Evolutionary conservation across 169 alveolate genomes (phyloP), one percentile per base, ranked within the genome.

Genomic region (Cyclospora cayetanensis): DNA sequence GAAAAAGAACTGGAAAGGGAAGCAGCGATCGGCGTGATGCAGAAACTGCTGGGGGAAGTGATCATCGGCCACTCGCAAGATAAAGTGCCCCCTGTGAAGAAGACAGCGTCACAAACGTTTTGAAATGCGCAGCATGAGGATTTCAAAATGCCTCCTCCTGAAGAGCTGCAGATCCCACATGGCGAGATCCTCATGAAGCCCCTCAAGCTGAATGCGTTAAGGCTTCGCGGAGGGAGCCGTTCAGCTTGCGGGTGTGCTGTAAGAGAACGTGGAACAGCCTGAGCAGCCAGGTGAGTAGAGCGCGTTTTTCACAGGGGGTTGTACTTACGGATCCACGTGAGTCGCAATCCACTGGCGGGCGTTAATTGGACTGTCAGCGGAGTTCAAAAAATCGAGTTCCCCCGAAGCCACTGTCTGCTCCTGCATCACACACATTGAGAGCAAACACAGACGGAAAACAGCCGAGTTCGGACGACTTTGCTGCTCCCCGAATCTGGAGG

Each of bases 311-410:
- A 34, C 12, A n/a, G 12, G 46, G 46, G 31, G 12, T 27, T 4
- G 29, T 34, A 74, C 72, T 50, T 65, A 63, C 82, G 83, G 66
- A 18, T 41, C 70, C 39, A 85, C 53, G 4, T 76, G 88, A 4
- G 90, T 74, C 50, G 93, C 93, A 9, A 90, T 34, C 93, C 93
- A 90, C 80, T 90, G 93, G 37, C 93, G 93, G 25, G 74, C 88
- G 43, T 90, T 90, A 27, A 77, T 46, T 7, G 93, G 93, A 22
- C 43, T 55, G 1, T 37, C 9, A 27, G 79, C 70, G 43, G 63
- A 22, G 52, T 77, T 60, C 60, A 90, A 27, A 77, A 76, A 90
- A 90, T 90, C 93, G 35, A 90, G 37, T 41, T 90, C 93, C 46
- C 90, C 90, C 68, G 42, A 22, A 5, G 88, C 72, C 5, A 90